Evolutionary conservation across 2,329 filamentous ascomycete genomes (phyloP).

Genomic region (Cladophialophora psammophila): DNA sequence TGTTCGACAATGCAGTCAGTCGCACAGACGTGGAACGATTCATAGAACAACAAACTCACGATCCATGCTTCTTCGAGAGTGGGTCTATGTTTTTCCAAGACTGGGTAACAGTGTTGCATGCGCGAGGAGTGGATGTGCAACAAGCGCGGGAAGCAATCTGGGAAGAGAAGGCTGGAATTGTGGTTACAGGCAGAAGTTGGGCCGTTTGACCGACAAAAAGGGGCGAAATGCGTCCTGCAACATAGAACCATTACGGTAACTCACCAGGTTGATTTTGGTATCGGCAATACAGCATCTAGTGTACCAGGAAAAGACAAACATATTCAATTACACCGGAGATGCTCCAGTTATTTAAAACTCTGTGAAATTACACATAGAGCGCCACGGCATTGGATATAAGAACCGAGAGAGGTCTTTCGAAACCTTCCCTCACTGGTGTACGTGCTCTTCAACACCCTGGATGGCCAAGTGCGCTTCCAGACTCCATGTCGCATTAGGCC

Average conservation of each 20-base stretch:
- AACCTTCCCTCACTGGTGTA: neutral
- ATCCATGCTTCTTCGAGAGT: constrained; percentile 70
- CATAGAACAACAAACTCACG: constrained; percentile 53
- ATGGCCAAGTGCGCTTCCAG: neutral
- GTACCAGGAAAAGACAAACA: neutral
- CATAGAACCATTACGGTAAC: neutral
- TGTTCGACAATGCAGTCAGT: constrained; percentile 62
- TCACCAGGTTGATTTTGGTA: neutral
- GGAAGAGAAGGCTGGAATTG: constrained; percentile 32
- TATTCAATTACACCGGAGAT: neutral
- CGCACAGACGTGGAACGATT: constrained; percentile 66
- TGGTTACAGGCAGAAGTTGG: neutral
- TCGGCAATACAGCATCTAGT: neutral
- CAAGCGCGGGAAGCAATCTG: constrained; percentile 43
- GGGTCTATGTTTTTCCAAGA: constrained; percentile 69
- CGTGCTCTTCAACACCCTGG: neutral
- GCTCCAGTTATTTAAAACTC: neutral
- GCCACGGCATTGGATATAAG: neutral
- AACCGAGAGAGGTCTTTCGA: neutral
- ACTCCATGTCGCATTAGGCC: no score
- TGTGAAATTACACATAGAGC: neutral
- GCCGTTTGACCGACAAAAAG: neutral
- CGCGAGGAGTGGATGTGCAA: constrained; percentile 61
- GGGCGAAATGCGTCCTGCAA: neutral
- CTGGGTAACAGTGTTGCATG: constrained; percentile 62